Evolutionary conservation across 2,329 filamentous ascomycete genomes (phyloP).

Genomic region (Alternaria brassicae): DNA sequence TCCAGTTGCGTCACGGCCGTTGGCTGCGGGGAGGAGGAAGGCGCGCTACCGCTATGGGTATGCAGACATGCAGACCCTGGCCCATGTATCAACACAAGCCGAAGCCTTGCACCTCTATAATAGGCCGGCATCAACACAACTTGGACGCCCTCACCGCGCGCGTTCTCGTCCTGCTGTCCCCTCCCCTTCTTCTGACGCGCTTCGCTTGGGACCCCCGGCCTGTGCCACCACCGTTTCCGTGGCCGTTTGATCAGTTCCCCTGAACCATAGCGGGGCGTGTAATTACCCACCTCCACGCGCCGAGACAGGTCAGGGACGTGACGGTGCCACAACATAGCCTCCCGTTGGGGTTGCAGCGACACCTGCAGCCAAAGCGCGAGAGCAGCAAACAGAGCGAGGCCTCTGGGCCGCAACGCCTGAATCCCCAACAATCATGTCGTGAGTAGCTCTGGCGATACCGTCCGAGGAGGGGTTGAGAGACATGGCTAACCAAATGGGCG

Average conservation of each 20-base stretch:
- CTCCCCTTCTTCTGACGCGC: conserved; percentile 4
- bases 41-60: conserved; percentile 36
- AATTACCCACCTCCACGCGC: conserved; percentile 36
- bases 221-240: background rate
- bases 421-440: conserved; percentile 49
- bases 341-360: conserved; percentile 32
- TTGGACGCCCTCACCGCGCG: conserved; percentile 6
- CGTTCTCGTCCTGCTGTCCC: background rate
- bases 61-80: conserved; percentile 25
- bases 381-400: conserved; percentile 39
- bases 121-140: conserved; percentile 18
- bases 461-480: conserved; percentile 13
- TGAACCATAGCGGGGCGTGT: conserved; percentile 42
- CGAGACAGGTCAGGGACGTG: conserved; percentile 34
- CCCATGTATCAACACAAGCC: conserved; percentile 23
- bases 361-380: conserved; percentile 24
- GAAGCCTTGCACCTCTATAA: conserved; percentile 26
- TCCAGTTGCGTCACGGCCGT: conserved; percentile 24
- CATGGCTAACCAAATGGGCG: conserved; percentile 51
- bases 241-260: conserved; percentile 35
- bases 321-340: conserved; percentile 43
- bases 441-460: conserved; percentile 28
- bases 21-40: conserved; percentile 25
- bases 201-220: conserved; percentile 8
- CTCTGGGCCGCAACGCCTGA: conserved; percentile 46